Conservation (phyloP, 192 early-diverging fungal species). For the Linnemannia zychae region DNA sequence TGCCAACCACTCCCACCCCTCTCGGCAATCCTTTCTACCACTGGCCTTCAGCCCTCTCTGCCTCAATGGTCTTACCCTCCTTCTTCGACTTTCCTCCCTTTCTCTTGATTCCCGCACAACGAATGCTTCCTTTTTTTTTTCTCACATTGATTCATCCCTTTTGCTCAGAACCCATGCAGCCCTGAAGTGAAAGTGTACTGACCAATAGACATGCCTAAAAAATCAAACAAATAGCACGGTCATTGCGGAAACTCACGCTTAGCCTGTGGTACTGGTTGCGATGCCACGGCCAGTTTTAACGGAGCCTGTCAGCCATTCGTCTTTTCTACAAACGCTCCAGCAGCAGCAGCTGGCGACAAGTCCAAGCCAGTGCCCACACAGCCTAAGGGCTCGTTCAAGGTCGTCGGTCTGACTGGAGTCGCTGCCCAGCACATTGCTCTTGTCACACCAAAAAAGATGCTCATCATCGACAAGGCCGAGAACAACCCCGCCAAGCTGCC, state of each 20-base stretch:
- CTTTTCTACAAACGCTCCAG: not conserved
- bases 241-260: conserved; percentile 49
- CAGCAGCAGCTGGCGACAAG: not conserved
- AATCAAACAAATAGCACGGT: conserved; percentile 23
- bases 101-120: not conserved
- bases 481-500: conserved; percentile 63
- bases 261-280: conserved; percentile 37
- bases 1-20: not conserved
- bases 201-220: not conserved
- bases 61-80: no score
- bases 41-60: not conserved
- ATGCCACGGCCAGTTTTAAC: conserved; percentile 32
- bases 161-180: no score
- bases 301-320: conserved; percentile 29
- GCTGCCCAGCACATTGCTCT: conserved; percentile 66
- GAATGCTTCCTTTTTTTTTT: no score
- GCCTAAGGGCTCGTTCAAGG: conserved; percentile 48
- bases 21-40: not conserved
- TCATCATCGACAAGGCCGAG: conserved; percentile 69
- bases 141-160: no score
- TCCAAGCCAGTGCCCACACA: conserved; percentile 15
- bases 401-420: conserved; percentile 61
- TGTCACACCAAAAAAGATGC: conserved; percentile 58
- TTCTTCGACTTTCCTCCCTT: not conserved
- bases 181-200: no score